phyloP scores from a whole-genome alignment of 208 protist species.

The Acanthamoeba healyi region DNA sequence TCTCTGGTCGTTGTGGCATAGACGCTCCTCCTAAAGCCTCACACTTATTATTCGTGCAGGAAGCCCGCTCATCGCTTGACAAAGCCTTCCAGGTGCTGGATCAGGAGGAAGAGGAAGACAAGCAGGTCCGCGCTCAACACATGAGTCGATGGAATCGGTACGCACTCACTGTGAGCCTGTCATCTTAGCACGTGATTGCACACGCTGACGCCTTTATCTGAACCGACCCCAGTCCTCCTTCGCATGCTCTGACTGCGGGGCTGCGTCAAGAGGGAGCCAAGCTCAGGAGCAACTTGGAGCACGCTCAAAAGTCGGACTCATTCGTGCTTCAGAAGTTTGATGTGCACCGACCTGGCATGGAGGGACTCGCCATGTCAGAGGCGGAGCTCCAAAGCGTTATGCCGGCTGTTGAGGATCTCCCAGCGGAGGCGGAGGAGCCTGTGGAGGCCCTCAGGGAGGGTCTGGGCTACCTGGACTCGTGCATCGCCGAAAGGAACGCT shows the following conservation, averaged over 20 bases:
- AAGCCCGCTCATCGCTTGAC: neutral
- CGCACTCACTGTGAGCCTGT: no score
- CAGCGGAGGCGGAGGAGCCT: neutral
- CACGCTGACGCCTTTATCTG: no score
- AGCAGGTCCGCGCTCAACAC: neutral
- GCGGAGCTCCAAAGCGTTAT: neutral
- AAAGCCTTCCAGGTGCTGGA: conserved; percentile 5
- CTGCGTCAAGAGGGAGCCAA: conserved; percentile 41
- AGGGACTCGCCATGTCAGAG: neutral
- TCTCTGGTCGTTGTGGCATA: neutral
- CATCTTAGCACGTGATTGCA: no score
- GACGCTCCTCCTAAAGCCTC: neutral
- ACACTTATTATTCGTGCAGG: neutral
- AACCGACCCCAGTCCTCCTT: neutral
- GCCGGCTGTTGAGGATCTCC: conserved; percentile 17
- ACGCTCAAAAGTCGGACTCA: conserved; percentile 27
- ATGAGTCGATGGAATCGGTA: conserved; percentile 21
- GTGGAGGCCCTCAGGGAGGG: conserved; percentile 23
- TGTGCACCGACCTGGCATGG: neutral
- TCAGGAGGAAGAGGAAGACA: conserved; percentile 50
- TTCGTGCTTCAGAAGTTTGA: conserved; percentile 31
- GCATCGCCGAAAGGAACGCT: conserved; percentile 2
- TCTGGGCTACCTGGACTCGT: conserved; percentile 39
- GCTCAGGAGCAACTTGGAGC: conserved; percentile 22
- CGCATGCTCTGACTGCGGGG: neutral